phyloP scores from a whole-genome alignment of 2,329 filamentous ascomycete species.

The Fusarium gaditjirri region DNA sequence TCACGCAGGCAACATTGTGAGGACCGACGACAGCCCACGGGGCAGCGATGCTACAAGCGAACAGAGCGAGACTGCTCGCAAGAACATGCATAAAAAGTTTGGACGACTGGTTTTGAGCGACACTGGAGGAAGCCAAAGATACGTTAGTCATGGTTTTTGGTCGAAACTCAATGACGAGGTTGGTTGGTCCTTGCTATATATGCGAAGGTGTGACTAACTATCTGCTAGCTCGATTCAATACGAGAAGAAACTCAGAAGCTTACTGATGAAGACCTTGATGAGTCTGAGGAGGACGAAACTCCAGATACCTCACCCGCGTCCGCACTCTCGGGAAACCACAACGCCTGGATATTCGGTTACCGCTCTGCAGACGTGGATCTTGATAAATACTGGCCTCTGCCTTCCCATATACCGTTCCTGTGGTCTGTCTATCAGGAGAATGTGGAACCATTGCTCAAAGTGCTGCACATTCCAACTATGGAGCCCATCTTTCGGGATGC shows the following conservation, averaged over 20 bases:
- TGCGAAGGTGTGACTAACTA: constrained; percentile 13
- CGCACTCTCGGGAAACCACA: constrained; percentile 62
- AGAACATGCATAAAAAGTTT: constrained; percentile 59
- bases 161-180: constrained; percentile 80
- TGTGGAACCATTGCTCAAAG: constrained; percentile 77
- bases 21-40: constrained; percentile 35
- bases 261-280: constrained; percentile 57
- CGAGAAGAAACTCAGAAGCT: constrained; percentile 61
- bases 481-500: constrained; percentile 70
- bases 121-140: constrained; percentile 72
- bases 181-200: constrained; percentile 28
- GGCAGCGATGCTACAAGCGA: constrained; percentile 45
- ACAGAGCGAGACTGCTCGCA: constrained; percentile 49
- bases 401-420: constrained; percentile 72
- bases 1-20: constrained; percentile 11
- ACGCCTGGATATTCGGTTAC: constrained; percentile 79
- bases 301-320: constrained; percentile 55
- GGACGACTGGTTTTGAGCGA: constrained; percentile 78
- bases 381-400: constrained; percentile 70
- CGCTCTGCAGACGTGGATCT: constrained; percentile 77
- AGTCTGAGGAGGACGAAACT: constrained; percentile 71
- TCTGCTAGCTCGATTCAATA: constrained; percentile 52
- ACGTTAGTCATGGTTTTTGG: constrained; percentile 83
- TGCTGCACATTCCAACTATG: constrained; percentile 76
- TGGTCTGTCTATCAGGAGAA: constrained; percentile 80